Base-by-base conservation (phyloP, 306 rosid genomes). In the Crotalaria pallida region DNA sequence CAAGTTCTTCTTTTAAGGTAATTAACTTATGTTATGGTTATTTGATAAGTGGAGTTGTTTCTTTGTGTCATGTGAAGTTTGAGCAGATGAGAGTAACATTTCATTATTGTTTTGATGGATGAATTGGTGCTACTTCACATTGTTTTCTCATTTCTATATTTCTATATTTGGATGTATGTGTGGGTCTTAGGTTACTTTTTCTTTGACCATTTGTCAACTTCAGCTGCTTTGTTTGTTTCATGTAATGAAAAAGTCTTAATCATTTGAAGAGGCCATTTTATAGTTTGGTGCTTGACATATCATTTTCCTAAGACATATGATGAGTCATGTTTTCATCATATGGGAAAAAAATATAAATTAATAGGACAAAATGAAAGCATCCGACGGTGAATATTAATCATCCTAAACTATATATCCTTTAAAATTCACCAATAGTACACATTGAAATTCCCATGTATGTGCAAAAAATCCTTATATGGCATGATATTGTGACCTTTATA, bases 1-100 rank as follows among this genome's bases (percentile, higher is more conserved):
- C 23, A 31, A 23, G 16, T 26, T 26, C 50, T 47, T 58, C 56
- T 58, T 48, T 58, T 71, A 68, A 68, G 73, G 65, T 60, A 59
- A 76, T 29, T 51, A 7, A 5, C 38, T n/a, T n/a, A n/a, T n/a
- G n/a, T n/a, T n/a, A n/a, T 38, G 44, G 11, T 12, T 73, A 8
- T 34, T 55, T 47, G 71, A 17, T 24, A 69, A 40, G 65, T 55
- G 26, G 10, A 34, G 41, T 38, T 55, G 6, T 51, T 56, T 59
- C 18, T 51, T 51, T 29, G 65, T 52, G 29, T 31, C 21, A 61
- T 69, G 76, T 51, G 1, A 27, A 61, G 71, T 61, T 70, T 17
- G 36, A 10, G 61, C 47, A 44, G 10, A 5, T 26, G 17, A 11
- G 58, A 50, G 38, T 10, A 68, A 7, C 55, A 19, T 49, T 41